Percentiles rank a stretch among this genome's conserved stretches.
phyloP scores from a whole-genome alignment of 2,329 filamentous ascomycete genomes.

The Apiospora sp. region DNA sequence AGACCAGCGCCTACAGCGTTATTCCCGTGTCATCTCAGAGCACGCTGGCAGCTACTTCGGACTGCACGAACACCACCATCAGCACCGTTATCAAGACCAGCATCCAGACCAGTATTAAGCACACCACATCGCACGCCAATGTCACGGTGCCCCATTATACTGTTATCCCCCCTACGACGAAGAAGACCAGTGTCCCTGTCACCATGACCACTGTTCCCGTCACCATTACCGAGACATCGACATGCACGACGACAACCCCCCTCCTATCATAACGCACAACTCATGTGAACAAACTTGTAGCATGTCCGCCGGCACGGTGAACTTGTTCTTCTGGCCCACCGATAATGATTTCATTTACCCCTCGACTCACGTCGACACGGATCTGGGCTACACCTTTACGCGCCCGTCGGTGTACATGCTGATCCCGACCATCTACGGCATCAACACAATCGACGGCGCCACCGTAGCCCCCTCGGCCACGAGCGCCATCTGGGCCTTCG shows the following conservation, averaged over 20 bases:
- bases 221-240: constrained; percentile 30
- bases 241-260: constrained; percentile 26
- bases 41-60: constrained; percentile 23
- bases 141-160: constrained; percentile 27
- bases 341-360: constrained; percentile 43
- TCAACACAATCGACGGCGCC: constrained; percentile 39
- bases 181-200: constrained; percentile 35
- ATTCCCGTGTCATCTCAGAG: not conserved
- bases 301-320: constrained; percentile 45
- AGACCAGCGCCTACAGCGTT: constrained; percentile 26
- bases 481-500: constrained; percentile 41
- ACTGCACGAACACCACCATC: constrained; percentile 23
- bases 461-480: constrained; percentile 42
- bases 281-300: constrained; percentile 44
- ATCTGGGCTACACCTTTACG: constrained; percentile 46
- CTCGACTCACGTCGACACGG: constrained; percentile 42
- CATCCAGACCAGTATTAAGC: constrained; percentile 31
- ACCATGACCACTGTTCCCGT: constrained; percentile 28
- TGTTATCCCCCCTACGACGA: constrained; percentile 25
- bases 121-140: constrained; percentile 22
- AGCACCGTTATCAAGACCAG: constrained; percentile 31
- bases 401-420: constrained; percentile 49
- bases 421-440: constrained; percentile 45
- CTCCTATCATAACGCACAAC: constrained; percentile 29
- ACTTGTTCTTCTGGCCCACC: constrained; percentile 47